phyloP scores from a whole-genome alignment of 2,329 filamentous ascomycete species.

The Fragosphaeria purpurea region DNA sequence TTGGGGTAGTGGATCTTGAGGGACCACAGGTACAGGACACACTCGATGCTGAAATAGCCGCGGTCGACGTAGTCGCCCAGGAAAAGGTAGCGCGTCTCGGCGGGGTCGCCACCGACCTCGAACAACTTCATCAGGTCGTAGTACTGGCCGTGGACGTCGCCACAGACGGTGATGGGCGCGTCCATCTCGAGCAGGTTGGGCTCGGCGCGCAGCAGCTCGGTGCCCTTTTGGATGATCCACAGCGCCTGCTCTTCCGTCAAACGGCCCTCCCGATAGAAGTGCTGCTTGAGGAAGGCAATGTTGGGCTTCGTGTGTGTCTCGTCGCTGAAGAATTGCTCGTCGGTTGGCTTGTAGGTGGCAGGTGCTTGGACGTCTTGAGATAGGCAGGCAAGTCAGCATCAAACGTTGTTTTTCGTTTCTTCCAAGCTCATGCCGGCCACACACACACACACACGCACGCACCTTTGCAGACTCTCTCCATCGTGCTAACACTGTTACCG shows the following conservation, averaged over 20 bases:
- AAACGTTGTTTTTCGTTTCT: background rate
- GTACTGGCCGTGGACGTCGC: conserved; percentile 97
- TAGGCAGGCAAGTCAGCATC: conserved; percentile 11
- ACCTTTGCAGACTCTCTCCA: conserved; percentile 98
- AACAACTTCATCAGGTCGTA: conserved; percentile 99
- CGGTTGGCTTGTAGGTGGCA: conserved; percentile 81
- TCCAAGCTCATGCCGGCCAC: too few species aligned
- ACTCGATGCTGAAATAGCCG: conserved; percentile 99
- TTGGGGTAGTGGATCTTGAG: conserved; percentile 99
- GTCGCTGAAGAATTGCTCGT: conserved; percentile 90
- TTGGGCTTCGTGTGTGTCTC: conserved; percentile 81
- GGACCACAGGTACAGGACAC: conserved; percentile 93
- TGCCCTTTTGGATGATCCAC: conserved; percentile 85
- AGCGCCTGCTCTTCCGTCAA: conserved; percentile 95
- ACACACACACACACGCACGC: conserved; percentile 18
- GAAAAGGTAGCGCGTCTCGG: conserved; percentile 94
- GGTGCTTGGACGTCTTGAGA: conserved; percentile 87
- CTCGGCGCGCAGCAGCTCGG: conserved; percentile 77
- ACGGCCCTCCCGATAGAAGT: conserved; percentile 95
- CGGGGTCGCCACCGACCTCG: conserved; percentile 91
- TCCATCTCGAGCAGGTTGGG: conserved; percentile 99
- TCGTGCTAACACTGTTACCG: conserved; percentile 85
- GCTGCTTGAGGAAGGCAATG: conserved; percentile 90
- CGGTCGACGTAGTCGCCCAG: conserved; percentile 96
- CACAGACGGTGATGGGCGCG: conserved; percentile 95